phyloP scores from a whole-genome alignment of 768 basidiomycete genomes.

The Trametes elegans region DNA sequence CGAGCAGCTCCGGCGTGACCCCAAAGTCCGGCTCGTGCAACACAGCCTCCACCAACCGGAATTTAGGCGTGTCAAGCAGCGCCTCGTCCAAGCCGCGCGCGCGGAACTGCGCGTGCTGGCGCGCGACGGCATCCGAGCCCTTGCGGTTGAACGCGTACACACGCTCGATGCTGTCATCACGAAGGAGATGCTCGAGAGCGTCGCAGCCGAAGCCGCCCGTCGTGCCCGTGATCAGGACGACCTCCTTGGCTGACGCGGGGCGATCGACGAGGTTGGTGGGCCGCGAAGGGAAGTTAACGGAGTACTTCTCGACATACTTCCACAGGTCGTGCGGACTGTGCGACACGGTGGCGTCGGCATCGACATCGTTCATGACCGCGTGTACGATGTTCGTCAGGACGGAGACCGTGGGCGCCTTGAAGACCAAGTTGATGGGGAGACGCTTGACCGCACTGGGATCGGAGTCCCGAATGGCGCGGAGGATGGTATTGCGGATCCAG shows the following conservation, averaged over 20 bases:
- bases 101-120: conserved; percentile 28
- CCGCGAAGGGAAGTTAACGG: conserved; percentile 2
- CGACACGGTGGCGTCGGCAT: conserved; percentile 5
- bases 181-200: conserved; percentile 27
- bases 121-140: conserved; percentile 16
- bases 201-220: conserved; percentile 34
- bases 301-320: conserved; percentile 11
- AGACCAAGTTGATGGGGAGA: conserved; percentile 35
- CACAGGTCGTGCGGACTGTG: conserved; percentile 1
- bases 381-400: conserved; percentile 22
- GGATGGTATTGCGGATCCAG: conserved; percentile 33
- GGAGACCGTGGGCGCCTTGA: conserved; percentile 39
- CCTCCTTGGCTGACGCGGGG: conserved; percentile 13
- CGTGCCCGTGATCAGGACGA: conserved; percentile 34
- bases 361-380: neutral
- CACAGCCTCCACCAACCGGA: conserved; percentile 36
- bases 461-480: conserved; percentile 29
- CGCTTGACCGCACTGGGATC: conserved; percentile 13
- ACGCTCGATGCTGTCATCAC: conserved; percentile 12
- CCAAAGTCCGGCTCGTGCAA: conserved; percentile 21
- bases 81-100: conserved; percentile 33
- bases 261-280: neutral
- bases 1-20: conserved; percentile 5
- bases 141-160: conserved; percentile 30
- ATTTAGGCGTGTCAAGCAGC: conserved; percentile 30